A percentile compares a stretch with the other conserved stretches of the same genome.
These are phyloP conservation scores for Penicillium glabrum DNA, from an alignment of 2,329 filamentous ascomycete species.

Conservation along the genomic window DNA sequence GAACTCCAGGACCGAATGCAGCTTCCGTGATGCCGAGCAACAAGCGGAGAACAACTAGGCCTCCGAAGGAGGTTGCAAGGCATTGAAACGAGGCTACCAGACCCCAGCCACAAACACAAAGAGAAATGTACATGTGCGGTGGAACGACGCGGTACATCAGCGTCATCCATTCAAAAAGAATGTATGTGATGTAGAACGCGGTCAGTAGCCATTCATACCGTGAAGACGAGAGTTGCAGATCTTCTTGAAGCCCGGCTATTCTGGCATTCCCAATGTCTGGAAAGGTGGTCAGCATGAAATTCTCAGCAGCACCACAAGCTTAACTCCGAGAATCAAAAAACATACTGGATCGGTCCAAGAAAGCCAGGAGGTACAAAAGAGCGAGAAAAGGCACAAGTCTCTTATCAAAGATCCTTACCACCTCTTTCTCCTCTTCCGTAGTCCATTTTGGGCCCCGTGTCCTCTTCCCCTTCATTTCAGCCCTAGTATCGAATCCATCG, in stretches of 20 bases:
- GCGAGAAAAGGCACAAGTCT: constrained; percentile 78
- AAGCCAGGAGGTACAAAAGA: constrained; percentile 78
- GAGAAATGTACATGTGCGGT: constrained; percentile 60
- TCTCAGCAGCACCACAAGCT: neutral
- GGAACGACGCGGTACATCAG: constrained; percentile 61
- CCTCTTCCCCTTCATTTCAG: constrained; percentile 20
- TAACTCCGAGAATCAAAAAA: constrained; percentile 10
- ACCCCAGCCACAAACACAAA: constrained; percentile 74
- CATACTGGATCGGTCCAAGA: constrained; percentile 81
- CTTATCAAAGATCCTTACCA: constrained; percentile 74
- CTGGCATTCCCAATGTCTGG: constrained; percentile 63
- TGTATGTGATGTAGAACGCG: constrained; percentile 65
- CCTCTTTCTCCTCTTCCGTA: constrained; percentile 67
- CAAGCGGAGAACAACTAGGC: constrained; percentile 48
- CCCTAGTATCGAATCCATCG: constrained; percentile 29
- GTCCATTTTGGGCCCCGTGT: constrained; percentile 37
- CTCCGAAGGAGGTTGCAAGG: constrained; percentile 62
- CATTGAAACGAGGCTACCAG: constrained; percentile 73
- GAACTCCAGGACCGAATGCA: constrained; percentile 63
- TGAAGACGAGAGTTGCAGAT: constrained; percentile 54
- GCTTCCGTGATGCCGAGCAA: constrained; percentile 59
- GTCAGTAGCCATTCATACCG: constrained; percentile 64
- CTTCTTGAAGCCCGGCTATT: constrained; percentile 57
- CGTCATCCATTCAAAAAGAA: constrained; percentile 67
- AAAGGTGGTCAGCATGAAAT: constrained; percentile 4